These are phyloP conservation scores for Scutellaria barbata DNA, from an alignment of 257 asterid genomes.

Conservation along the genomic window DNA sequence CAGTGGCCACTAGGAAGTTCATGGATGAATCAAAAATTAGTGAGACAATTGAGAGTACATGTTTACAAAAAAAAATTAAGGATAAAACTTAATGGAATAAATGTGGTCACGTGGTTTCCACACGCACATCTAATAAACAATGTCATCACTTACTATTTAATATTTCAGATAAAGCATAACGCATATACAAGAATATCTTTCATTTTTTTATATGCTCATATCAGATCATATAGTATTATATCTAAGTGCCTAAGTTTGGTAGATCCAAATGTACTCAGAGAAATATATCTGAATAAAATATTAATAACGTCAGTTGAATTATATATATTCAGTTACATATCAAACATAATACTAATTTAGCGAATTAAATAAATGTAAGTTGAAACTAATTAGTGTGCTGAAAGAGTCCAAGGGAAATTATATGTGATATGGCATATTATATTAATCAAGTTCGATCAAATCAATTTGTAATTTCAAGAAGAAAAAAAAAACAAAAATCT, in stretches of 20 bases:
- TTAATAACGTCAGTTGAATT: no score
- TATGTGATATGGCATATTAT: no score
- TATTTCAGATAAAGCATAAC: background rate
- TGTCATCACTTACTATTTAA: background rate
- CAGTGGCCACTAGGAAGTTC: conserved; percentile 36
- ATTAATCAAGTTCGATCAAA: no score
- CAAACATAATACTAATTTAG: no score
- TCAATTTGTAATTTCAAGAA: no score
- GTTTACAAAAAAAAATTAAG: background rate
- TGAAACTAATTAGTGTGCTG: no score
- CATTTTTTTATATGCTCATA: no score
- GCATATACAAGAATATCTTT: background rate
- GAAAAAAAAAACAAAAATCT: no score
- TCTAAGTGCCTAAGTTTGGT: background rate
- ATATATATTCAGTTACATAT: no score
- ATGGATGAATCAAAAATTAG: conserved; percentile 22
- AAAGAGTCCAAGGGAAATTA: background rate
- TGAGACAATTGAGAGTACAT: background rate
- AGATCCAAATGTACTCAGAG: background rate
- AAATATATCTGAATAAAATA: no score
- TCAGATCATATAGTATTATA: no score
- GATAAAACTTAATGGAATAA: conserved; percentile 15
- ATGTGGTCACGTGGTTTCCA: conserved; percentile 49
- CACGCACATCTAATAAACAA: conserved; percentile 45
- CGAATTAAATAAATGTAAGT: no score